phyloP scores from a whole-genome alignment of 257 asterid genomes.

The Solanum chilense region DNA sequence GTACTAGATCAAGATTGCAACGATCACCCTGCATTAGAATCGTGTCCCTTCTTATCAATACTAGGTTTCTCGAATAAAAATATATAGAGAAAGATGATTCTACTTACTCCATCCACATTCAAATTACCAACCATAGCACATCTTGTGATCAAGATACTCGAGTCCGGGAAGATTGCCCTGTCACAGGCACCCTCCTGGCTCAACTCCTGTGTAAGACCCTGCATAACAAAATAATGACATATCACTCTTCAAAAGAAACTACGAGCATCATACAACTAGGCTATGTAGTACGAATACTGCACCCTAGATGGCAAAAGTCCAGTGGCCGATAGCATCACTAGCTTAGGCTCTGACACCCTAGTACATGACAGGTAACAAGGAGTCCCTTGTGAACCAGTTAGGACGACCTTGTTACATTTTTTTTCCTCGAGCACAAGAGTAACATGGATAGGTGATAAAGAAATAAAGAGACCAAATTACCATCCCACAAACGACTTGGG shows the following conservation, averaged over 20 bases:
- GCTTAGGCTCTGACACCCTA: not conserved
- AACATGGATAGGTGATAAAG: not conserved
- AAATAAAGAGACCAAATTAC: not conserved
- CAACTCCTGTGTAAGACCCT: constrained; percentile 78
- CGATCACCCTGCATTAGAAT: constrained; percentile 65
- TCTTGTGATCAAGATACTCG: constrained; percentile 29
- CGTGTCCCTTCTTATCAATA: not conserved
- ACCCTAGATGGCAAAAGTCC: not conserved
- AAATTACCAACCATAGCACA: constrained; percentile 77
- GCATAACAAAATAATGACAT: not conserved
- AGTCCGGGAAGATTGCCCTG: constrained; percentile 70
- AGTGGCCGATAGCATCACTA: not conserved
- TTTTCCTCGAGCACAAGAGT: not conserved
- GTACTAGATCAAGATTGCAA: constrained; percentile 62
- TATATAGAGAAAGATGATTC: not conserved
- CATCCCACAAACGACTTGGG: not conserved
- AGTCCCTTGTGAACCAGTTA: not conserved
- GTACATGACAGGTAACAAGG: not conserved
- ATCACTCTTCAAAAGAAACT: not conserved
- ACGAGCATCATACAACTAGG: not conserved
- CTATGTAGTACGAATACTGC: not conserved
- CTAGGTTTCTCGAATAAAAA: not conserved
- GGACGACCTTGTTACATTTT: not conserved
- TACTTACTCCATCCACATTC: constrained; percentile 63
- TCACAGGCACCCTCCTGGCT: constrained; percentile 85